phyloP scores from a whole-genome alignment of 176 grass and related monocot genomes.

The Rhipidocladum racemiflorum region DNA sequence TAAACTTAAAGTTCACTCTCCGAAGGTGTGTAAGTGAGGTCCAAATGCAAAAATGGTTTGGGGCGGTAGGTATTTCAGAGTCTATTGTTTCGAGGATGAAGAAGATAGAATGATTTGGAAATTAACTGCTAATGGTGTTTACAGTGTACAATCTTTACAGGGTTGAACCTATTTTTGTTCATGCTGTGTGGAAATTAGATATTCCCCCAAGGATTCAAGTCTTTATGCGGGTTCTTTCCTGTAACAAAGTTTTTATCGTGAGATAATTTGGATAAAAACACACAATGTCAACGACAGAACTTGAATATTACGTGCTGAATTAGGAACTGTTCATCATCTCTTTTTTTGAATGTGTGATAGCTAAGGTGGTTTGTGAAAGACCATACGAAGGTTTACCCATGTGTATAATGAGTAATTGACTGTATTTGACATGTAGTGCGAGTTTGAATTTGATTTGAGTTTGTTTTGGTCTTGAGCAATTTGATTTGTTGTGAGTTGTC shows the following conservation, averaged over 20 bases:
- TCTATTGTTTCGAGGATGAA: neutral
- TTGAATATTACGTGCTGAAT: too few relatives aligned
- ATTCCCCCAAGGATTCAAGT: neutral
- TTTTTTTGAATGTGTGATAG: too few relatives aligned
- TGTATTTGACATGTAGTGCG: too few relatives aligned
- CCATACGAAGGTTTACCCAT: too few relatives aligned
- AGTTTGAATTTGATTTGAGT: too few relatives aligned
- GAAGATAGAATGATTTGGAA: neutral
- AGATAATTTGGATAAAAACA: neutral
- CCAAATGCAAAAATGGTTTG: neutral
- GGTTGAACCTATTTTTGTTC: neutral
- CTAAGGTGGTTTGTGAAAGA: too few relatives aligned
- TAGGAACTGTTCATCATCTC: too few relatives aligned
- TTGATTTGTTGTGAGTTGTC: too few relatives aligned
- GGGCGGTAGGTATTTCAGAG: neutral
- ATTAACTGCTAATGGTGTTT: neutral
- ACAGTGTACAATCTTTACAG: neutral
- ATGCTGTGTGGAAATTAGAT: neutral
- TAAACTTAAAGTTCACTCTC: neutral
- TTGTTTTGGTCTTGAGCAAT: too few relatives aligned
- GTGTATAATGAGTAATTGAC: too few relatives aligned
- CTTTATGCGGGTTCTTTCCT: neutral
- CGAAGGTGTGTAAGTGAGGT: neutral
- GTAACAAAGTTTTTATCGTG: neutral
- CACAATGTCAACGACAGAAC: too few relatives aligned